phyloP scores from a whole-genome alignment of 495 filamentous ascomycete genomes.

The Penicillium taxi region DNA sequence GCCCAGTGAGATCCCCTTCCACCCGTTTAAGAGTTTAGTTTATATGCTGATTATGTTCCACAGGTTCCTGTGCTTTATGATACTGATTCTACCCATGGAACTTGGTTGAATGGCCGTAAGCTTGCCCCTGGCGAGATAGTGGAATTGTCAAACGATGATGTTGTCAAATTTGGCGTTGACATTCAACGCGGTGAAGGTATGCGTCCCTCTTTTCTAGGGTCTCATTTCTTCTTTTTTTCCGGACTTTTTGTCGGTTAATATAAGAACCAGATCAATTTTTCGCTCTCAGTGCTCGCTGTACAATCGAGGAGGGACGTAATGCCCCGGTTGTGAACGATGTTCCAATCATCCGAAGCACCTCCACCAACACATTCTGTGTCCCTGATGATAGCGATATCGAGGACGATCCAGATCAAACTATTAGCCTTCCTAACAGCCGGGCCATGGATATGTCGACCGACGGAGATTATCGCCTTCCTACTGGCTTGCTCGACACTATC shows the following conservation, averaged over 20 bases:
- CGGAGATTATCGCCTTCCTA: no score
- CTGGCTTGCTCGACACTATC: no score
- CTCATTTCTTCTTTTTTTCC: background rate
- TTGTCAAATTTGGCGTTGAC: slow-evolving; percentile 47
- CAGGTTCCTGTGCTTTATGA: slow-evolving; percentile 41
- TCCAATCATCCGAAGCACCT: slow-evolving; percentile 3
- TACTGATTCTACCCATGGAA: slow-evolving; percentile 51
- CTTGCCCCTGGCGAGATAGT: slow-evolving; percentile 29
- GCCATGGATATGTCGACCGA: no score
- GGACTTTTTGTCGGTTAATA: slow-evolving; percentile 3
- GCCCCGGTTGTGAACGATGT: background rate
- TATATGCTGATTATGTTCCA: slow-evolving; percentile 12
- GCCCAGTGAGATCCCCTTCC: no score
- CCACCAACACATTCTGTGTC: slow-evolving; percentile 37
- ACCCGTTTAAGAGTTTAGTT: no score
- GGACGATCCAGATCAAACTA: slow-evolving; percentile 2
- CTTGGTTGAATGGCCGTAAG: slow-evolving; percentile 40
- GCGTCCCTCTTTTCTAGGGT: slow-evolving; percentile 1
- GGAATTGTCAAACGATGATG: slow-evolving; percentile 35
- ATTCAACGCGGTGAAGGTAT: slow-evolving; percentile 45
- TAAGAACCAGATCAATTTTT: slow-evolving; percentile 29
- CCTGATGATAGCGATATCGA: slow-evolving; percentile 37
- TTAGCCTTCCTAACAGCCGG: no score
- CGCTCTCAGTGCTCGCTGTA: slow-evolving; percentile 30
- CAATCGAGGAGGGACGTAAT: slow-evolving; percentile 13